Base-by-base conservation (phyloP, 2,329 filamentous ascomycete genomes). In the Xylariales sp. region DNA sequence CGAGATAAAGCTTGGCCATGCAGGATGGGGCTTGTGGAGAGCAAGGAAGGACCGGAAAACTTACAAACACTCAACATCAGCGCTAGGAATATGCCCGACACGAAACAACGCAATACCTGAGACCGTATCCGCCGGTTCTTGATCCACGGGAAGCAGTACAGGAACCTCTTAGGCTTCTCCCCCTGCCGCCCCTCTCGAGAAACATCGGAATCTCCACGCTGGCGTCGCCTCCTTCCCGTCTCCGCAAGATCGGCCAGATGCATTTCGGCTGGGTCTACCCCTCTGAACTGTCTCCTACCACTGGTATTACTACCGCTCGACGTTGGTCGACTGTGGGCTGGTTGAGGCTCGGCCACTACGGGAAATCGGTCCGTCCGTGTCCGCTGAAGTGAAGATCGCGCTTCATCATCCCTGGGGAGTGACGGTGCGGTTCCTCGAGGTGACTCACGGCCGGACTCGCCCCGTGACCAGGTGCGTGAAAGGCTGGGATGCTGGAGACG, bases 51-150 rank as follows among this genome's bases (percentile, higher is more conserved):
- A 12, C 31, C 10, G 10, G 12, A 20, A 15, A 22, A 72, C 82
- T 66, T 74, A 88, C 85, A 90, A 25, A 85, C 70, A 39, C 75
- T 64, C 31, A 88, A 57, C 34, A 84, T 68, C 21, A 74, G 56
- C 4, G 74, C 57, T 8, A 87, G 60, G 42, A 87, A 77, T 5
- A 75, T 46, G 1, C 82, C 84, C 5, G 85, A 85, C 5, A 86
- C 72, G 18, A 84, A 70, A 54, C 77, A 82, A 22, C 73, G 72
- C 42, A 83, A 54, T 28, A 82, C 70, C 48, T 80, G 76, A 27
- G 66, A 60, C 27, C 78, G 71, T 45, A 78, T 66, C 38, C 66
- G 69, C 35, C 63, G 62, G 31, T 78, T 79, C 53, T 70, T 69
- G 38, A 81, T 58, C 63, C 71, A 73, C 3, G 78, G 74, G 42